Percentiles rank a stretch among this genome's conserved stretches.
Evolutionary conservation across 768 basidiomycete species (phyloP).

Genomic region (Mrakia gelida): DNA sequence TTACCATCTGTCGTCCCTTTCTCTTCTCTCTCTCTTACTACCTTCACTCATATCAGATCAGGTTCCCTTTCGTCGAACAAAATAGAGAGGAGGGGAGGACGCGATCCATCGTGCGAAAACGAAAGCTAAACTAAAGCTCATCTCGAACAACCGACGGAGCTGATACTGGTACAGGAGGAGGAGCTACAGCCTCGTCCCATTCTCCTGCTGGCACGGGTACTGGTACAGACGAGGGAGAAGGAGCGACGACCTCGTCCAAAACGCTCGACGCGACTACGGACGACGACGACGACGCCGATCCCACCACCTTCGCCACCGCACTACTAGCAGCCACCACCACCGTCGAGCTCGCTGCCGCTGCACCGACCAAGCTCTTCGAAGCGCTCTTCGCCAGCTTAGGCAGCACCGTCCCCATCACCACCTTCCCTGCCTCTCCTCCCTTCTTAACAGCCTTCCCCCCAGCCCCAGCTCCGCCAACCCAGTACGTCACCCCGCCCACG

Average conservation of each 20-base stretch:
- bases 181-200: too few relatives aligned
- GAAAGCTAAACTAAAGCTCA: too few relatives aligned
- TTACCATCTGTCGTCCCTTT: neutral
- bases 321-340: neutral
- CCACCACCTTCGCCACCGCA: neutral
- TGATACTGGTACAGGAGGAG: too few relatives aligned
- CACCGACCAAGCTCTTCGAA: neutral
- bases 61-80: too few relatives aligned
- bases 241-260: neutral
- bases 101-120: too few relatives aligned
- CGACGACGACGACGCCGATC: neutral
- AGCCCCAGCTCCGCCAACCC: conserved; percentile 48
- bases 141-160: too few relatives aligned
- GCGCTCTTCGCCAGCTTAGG: neutral
- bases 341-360: neutral
- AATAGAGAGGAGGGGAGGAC: too few relatives aligned
- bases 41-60: neutral
- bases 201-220: neutral
- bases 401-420: neutral
- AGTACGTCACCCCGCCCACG: conserved; percentile 76
- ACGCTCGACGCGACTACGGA: too few relatives aligned
- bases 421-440: neutral
- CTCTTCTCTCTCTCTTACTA: neutral
- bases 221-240: neutral
- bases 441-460: conserved; percentile 17